Base-by-base conservation (phyloP, 2,329 filamentous ascomycete genomes). In the Ascomycota sp. region DNA sequence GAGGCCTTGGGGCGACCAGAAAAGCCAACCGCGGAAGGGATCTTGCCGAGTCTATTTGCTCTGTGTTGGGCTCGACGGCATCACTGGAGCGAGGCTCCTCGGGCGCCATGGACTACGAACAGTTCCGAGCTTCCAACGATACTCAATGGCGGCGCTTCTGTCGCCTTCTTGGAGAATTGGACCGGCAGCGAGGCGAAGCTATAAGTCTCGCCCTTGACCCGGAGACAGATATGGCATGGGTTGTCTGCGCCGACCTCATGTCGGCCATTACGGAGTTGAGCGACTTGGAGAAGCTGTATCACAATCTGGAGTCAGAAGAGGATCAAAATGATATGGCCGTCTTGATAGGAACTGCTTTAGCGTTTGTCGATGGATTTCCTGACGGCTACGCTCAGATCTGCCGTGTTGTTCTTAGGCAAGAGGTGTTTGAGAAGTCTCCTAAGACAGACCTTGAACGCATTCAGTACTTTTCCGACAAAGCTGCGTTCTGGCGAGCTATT, bases 141-240 rank as follows among this genome's bases (percentile, higher is more conserved):
- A 64, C 68, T 8, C 83, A 93, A 48, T 98, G 89, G 89, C 72
- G 78, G 37, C 70, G 79, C 30, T 92, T 92, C 51, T 93, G 83
- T 56, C 73, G 83, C 21, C 63, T 95, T 12, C 64, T 92, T 12
- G 63, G 79, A 9, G 85, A 93, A 46, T 57, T 98, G 25, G 83
- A 95, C 46, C 83, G 78, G 43, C 75, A 81, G 43, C 67, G 85
- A 43, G 76, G 78, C 12, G 85, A 94, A 44, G 75, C 80, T 0
- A 54, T 95, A 27, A 74, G 79, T 2, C 58, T 95, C 27, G 69
- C 74, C 1, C 72, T 80, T 32, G 89, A 95, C 43, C 50, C 64
- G 1, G 62, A 68, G 28, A 63, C 65, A 8, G 73, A 75, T 29
- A 66, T 85, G 56, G 69, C 81, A 2, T 94, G 83, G 82, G 65